Evolutionary conservation across 163 green algal genomes (phyloP), one percentile per base, ranked within the genome.

Genomic region (Smithsoniella earleae): DNA sequence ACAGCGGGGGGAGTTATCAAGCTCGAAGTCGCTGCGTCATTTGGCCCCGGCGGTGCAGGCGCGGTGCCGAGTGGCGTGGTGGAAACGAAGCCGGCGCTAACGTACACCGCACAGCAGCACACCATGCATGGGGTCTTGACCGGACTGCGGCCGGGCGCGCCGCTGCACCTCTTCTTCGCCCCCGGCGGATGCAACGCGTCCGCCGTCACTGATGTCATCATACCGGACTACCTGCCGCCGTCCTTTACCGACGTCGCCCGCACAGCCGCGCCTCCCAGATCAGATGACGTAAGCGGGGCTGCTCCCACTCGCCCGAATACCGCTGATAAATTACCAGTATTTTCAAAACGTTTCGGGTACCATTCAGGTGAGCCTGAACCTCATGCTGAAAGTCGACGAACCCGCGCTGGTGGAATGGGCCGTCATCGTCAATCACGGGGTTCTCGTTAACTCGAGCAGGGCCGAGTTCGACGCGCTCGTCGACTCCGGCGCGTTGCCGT

Each of bases 81-180:
- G 8, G 13, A 6, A 25, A 64, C 49, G 33, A 64, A 64, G 49
- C 49, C 49, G 33, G 49, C 49, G 8, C 49, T 64, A 27, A 27
- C 49, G 49, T 64, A 64, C 49, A 27, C 33, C 25, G 49, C 49
- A 27, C 49, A 64, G 49, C 6, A 64, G 49, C 1, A 25, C 25
- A 64, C 13, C 49, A 27, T 64, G 6, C 49, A 64, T 13, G 49
- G 49, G 25, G 31, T 64, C 49, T 27, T 64, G 25, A 27, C 49
- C 49, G 49, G 49, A 25, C 49, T 64, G 49, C 49, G 49, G 8
- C 49, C 49, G 25, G 49, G 49, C 1, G 33, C 49, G 25, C 31
- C 25, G 25, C 49, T 64, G 49, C 49, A 64, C 49, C 49, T 64
- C 6, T 64, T 64, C 49, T 64, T 64, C 49, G 49, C 49, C 25